Base-by-base conservation (phyloP, 148 eudicot genomes). In the Vaccinium vitisidaea region DNA sequence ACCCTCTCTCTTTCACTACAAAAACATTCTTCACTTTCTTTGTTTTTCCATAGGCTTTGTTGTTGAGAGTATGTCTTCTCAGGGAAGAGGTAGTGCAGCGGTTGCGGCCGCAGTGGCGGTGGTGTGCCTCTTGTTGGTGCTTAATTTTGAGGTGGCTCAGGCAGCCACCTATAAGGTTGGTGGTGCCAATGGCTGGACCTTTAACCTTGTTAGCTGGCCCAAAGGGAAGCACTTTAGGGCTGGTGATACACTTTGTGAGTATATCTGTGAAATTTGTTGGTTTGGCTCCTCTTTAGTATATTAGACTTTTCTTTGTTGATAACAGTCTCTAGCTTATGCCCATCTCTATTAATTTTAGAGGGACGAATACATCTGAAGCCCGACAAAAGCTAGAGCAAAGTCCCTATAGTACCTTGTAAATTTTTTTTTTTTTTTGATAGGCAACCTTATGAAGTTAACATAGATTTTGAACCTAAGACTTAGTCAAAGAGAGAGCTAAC, bases 41-140 rank as follows among this genome's bases (percentile, higher is more conserved):
- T 23, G 10, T 25, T 21, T 52, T 6, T 5, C 69, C 14, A 18
- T 53, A 50, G 39, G 4, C 43, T 4, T 52, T 78, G 30, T 15
- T 65, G 46, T 49, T 69, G 77, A 82, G n/a, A 71, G 12, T 55
- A 90, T 90, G 92, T 79, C 84, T 79, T 12, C 4, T 27, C 80
- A 75, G 92, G 90, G 93, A 91, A 90, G 92, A 91, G 90, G 91
- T 85, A 90, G 93, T 90, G 93, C 92, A 87, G 14, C 83, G 27
- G 80, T 76, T 12, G 89, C 78, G 2, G 88, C 81, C 12, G 80
- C 77, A 2, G 21, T 74, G 77, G 59, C 79, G 59, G 82, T 83
- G 79, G 16, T 83, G 23, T 50, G 78, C 79, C 46, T 83, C 82
- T 43, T 85, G 54, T 69, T 84, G 84, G 75, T 86, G 59, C 21